Evolutionary conservation across 2,329 filamentous ascomycete genomes (phyloP), one percentile per base, ranked within the genome.

Genomic region (Trichophaea hybrida): DNA sequence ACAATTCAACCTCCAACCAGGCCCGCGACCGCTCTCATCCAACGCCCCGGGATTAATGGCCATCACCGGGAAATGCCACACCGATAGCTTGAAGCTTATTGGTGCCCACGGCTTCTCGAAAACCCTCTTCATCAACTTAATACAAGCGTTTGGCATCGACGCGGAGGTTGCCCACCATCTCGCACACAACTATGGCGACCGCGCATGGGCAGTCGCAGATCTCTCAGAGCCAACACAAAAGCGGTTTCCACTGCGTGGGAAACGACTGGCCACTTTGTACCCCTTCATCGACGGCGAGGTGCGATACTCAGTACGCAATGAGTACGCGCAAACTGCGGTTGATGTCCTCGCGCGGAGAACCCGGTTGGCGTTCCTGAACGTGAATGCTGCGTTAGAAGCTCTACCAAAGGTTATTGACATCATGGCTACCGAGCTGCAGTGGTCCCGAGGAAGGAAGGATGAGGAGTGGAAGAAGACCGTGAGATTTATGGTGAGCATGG

Each of bases 201-300:
- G 90, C 60, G 88, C 90, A 17, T 96, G 90, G 90, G 85, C 85
- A 13, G 88, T 96, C 24, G 89, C 87, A 6, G 81, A 86, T 1
- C 77, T 96, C 52, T 91, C 86, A 67, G 77, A 79, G 13, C 83
- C 86, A 0, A 94, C 88, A 0, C 80, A 86, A 59, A 75, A 82
- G 68, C 82, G 88, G 54, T 95, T 89, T 77, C 89, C 90, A 2
- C 84, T 89, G 35, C 80, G 88, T 55, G 89, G 89, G 59, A 81
- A 86, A 72, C 84, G 88, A 63, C 85, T 96, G 64, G 85, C 85
- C 2, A 73, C 79, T 13, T 76, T 94, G 33, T 95, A 95, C 72
- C 88, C 90, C 12, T 95, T 93, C 72, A 82, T 96, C 32, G 90
- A 96, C 69, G 89, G 89, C 53, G 91, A 97, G 74, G 79, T 96